Evolutionary conservation across 805 yeast genomes (phyloP).

Genomic region (Dipodascopsis tothii): DNA sequence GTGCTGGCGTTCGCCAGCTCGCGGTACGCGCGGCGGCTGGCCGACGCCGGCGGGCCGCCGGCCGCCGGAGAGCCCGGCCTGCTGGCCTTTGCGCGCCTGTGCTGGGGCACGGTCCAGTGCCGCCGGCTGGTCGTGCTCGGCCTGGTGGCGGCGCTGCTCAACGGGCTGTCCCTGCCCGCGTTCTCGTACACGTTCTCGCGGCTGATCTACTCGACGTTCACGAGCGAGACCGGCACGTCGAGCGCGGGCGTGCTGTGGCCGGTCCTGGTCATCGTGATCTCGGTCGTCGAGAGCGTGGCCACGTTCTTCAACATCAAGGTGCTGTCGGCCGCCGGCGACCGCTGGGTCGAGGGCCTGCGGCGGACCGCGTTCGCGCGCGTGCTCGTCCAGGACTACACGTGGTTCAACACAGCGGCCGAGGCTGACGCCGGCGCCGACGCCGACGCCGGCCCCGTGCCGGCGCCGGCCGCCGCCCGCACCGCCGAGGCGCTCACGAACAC

Average conservation of each 20-base stretch:
- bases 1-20: neutral
- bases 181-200: conserved; percentile 74
- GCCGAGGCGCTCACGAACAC: conserved; percentile 39
- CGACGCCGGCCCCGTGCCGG: neutral
- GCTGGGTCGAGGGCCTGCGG: conserved; percentile 55
- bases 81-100: neutral
- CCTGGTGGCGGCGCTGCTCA: conserved; percentile 42
- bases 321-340: conserved; percentile 56
- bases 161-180: conserved; percentile 64
- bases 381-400: conserved; percentile 44
- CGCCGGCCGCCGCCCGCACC: neutral
- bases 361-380: conserved; percentile 42
- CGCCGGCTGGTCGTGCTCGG: conserved; percentile 40
- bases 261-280: conserved; percentile 51
- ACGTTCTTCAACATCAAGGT: conserved; percentile 45
- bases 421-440: conserved; percentile 32
- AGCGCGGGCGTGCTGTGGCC: conserved; percentile 47
- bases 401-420: conserved; percentile 38
- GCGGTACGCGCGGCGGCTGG: neutral
- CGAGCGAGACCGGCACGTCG: conserved; percentile 29
- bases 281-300: conserved; percentile 54
- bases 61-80: too few relatives aligned
- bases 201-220: conserved; percentile 56
- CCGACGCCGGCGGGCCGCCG: neutral
- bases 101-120: neutral